Conservation (phyloP, 805 yeast species). For the Saccharomycopsis olivae region DNA sequence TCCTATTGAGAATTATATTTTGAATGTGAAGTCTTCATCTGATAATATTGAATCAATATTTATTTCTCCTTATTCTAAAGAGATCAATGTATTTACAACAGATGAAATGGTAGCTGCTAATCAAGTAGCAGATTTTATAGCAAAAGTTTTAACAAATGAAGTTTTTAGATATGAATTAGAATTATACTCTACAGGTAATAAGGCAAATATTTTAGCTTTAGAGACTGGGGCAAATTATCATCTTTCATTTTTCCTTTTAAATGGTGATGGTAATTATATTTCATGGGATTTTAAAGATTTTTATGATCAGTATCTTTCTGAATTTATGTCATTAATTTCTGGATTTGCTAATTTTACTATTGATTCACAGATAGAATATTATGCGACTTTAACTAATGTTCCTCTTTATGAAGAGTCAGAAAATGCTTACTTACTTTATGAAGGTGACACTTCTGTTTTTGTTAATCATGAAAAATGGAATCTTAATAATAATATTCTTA, state of each 20-base stretch:
- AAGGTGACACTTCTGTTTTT: slow-evolving; percentile 28
- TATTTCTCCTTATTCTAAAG: slow-evolving; percentile 25
- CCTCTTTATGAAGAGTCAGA: slow-evolving; percentile 11
- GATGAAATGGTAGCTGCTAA: slow-evolving; percentile 31
- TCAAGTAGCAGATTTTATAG: slow-evolving; percentile 36
- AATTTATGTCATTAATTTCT: slow-evolving; percentile 42
- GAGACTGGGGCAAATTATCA: slow-evolving; percentile 50
- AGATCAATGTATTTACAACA: slow-evolving; percentile 28
- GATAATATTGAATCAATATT: slow-evolving; percentile 25
- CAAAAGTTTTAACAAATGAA: slow-evolving; percentile 26
- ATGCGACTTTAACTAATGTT: slow-evolving; percentile 32
- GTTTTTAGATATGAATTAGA: slow-evolving; percentile 25
- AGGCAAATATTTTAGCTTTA: slow-evolving; percentile 7
- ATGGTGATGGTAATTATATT: slow-evolving; percentile 57
- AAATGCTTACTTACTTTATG: slow-evolving; percentile 27
- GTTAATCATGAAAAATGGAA: slow-evolving; percentile 85
- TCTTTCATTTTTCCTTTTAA: slow-evolving; percentile 62
- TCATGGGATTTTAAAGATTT: slow-evolving; percentile 65
- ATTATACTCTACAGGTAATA: slow-evolving; percentile 11
- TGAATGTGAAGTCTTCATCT: slow-evolving; percentile 26
- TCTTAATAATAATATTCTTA: slow-evolving; percentile 30
- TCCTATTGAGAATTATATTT: slow-evolving; percentile 27
- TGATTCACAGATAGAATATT: slow-evolving; percentile 71
- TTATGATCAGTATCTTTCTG: slow-evolving; percentile 38
- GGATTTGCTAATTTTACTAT: slow-evolving; percentile 61